Evolutionary conservation across 805 yeast genomes (phyloP), one percentile per base, ranked within the genome.

Genomic region (Candida insectorum): DNA sequence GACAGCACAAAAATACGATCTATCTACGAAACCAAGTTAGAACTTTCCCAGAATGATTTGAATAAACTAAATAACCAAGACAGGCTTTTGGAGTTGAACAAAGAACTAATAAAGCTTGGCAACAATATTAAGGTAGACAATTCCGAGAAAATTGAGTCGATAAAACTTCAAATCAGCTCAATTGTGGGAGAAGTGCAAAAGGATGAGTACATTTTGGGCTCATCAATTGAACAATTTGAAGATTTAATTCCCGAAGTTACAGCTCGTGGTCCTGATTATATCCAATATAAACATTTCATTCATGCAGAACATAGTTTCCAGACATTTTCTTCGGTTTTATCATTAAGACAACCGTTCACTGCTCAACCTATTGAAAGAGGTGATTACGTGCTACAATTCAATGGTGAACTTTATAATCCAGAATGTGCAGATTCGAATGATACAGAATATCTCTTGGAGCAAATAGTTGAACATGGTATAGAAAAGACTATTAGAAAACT

Each of bases 371-470:
- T 38, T 2, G 41, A 41, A 6, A 46, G 37, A 8, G 52, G 47
- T 3, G 43, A 59, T 3, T 50, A 28, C 43, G 63, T 45, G 0
- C 51, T 94, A 6, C 95, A 87, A 51, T 91, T 83, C 59, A 93
- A 94, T 54, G 99, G 98, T 0, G 97, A 93, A 48, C 58, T 93
- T 8, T 93, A 93, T 55, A 81, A 81, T 42, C 44, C 54, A 1
- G 81, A 71, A 23, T 71, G 82, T 15, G 44, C 62, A 20, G 41
- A 46, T 4, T 33, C 65, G 0, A 85, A 85, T 52, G 97, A 89
- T 55, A 79, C 94, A 0, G 63, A 32, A 11, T 50, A 51, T 18
- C 28, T 56, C 3, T 17, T 36, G 6, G 16, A 31, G 6, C 30
- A 10, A 9, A 20, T 24, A 13, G 19, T 54, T 13, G 14, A 54